Evolutionary conservation across 306 rosid species (phyloP).

Genomic region (Arachis hypogaea): DNA sequence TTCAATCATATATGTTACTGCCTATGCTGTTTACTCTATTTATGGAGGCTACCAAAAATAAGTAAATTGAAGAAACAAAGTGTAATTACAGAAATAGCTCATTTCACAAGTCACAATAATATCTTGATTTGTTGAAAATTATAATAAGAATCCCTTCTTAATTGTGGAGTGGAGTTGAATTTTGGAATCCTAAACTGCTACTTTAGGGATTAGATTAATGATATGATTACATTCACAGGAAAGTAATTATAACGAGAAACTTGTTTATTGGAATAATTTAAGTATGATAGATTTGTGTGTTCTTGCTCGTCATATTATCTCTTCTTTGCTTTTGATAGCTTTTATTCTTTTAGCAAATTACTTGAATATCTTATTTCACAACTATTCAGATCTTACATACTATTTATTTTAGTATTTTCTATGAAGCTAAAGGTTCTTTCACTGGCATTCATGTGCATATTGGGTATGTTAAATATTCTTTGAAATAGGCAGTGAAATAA

Average conservation of each 20-base stretch:
- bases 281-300: slow-evolving; percentile 10
- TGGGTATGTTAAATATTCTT: not conserved
- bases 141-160: slow-evolving; percentile 71
- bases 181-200: slow-evolving; percentile 68
- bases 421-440: not conserved
- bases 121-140: slow-evolving; percentile 51
- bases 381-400: not conserved
- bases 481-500: not conserved
- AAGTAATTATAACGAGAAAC: slow-evolving; percentile 43
- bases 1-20: slow-evolving; percentile 74
- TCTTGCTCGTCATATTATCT: slow-evolving; percentile 33
- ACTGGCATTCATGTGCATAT: not conserved
- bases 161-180: slow-evolving; percentile 82
- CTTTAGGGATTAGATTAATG: slow-evolving; percentile 63
- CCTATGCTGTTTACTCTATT: slow-evolving; percentile 85
- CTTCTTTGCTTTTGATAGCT: slow-evolving; percentile 33
- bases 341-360: not conserved
- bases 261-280: slow-evolving; percentile 46
- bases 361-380: too few species aligned
- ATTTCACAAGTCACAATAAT: slow-evolving; percentile 43
- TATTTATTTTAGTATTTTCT: slow-evolving; percentile 2
- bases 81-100: slow-evolving; percentile 41
- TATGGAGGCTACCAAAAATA: slow-evolving; percentile 92
- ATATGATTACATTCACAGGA: slow-evolving; percentile 54
- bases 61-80: slow-evolving; percentile 68